A percentile compares a stretch with the other conserved stretches of the same genome.
These are phyloP conservation scores for Beauveria bassiana DNA, from an alignment of 2,329 filamentous ascomycete genomes.

Conservation along the genomic window DNA sequence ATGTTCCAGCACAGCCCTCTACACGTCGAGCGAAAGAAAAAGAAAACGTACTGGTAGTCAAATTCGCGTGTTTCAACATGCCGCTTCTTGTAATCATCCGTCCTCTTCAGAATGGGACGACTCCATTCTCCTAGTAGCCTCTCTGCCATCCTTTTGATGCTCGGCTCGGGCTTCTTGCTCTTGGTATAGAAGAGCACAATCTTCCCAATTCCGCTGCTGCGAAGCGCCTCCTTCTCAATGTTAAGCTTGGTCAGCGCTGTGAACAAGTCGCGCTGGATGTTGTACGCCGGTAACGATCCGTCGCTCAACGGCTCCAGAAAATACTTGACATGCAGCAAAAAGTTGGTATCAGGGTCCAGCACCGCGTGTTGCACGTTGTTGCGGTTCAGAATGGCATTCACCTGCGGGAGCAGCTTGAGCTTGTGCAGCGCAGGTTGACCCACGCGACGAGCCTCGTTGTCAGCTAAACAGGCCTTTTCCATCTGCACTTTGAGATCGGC, in stretches of 20 bases:
- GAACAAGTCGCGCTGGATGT: conserved; percentile 94
- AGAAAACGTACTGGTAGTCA: conserved; percentile 49
- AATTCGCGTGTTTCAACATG: conserved; percentile 56
- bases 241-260: conserved; percentile 70
- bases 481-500: conserved; percentile 81
- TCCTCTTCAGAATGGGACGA: conserved; percentile 84
- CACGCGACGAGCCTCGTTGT: conserved; percentile 72
- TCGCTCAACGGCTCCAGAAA: conserved; percentile 95
- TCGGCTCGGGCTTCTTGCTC: conserved; percentile 78
- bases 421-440: conserved; percentile 84
- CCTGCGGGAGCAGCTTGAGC: conserved; percentile 85
- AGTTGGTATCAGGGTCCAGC: conserved; percentile 89
- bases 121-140: conserved; percentile 93
- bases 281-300: conserved; percentile 89
- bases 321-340: conserved; percentile 90
- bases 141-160: conserved; percentile 91
- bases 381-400: conserved; percentile 79
- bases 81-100: conserved; percentile 89
- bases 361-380: conserved; percentile 79
- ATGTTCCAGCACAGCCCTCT: too few species aligned
- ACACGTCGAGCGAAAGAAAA: neutral
- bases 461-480: conserved; percentile 80
- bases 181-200: conserved; percentile 96
- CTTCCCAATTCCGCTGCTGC: conserved; percentile 91
- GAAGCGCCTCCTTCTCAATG: conserved; percentile 82